Percentiles rank a stretch among this genome's conserved stretches.
Conservation (phyloP, 768 basidiomycete species). For the Trametes villosa region DNA sequence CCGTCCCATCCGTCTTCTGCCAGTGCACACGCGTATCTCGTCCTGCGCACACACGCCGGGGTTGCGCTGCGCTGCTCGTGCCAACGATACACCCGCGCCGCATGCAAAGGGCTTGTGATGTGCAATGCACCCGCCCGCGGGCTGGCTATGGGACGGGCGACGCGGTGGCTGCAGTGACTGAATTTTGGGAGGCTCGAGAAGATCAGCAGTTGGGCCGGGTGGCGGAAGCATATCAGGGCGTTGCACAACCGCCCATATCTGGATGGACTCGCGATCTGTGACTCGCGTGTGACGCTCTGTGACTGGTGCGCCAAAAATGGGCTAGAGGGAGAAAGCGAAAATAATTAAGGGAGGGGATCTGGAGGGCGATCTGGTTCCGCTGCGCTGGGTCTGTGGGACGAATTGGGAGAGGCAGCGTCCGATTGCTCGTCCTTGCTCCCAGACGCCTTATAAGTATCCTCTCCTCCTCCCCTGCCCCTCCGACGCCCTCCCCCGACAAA, state of each 20-base stretch:
- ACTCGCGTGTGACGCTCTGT: slow-evolving; percentile 14
- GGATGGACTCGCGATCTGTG: slow-evolving; percentile 2
- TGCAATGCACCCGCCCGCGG: too few species aligned
- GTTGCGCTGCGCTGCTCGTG: neutral
- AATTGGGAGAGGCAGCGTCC: slow-evolving; percentile 6
- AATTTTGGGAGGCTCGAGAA: too few species aligned
- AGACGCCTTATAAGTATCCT: slow-evolving; percentile 22
- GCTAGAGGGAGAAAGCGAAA: slow-evolving; percentile 18
- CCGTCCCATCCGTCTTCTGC: neutral
- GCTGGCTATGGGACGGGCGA: slow-evolving; percentile 3
- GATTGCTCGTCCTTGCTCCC: slow-evolving; percentile 12
- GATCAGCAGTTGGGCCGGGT: neutral
- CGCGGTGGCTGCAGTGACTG: too few species aligned
- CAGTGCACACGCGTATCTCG: slow-evolving; percentile 16
- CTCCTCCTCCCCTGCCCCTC: slow-evolving; percentile 9
- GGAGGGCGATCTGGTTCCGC: slow-evolving; percentile 8
- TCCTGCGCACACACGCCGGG: neutral
- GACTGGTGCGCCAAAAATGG: neutral
- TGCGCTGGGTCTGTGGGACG: neutral
- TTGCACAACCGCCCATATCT: neutral
- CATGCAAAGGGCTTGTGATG: slow-evolving; percentile 3
- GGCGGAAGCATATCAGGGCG: slow-evolving; percentile 7
- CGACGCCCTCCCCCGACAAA: slow-evolving; percentile 25
- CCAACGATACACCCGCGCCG: neutral
- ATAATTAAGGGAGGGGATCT: slow-evolving; percentile 14